These are phyloP conservation scores for Phytopythium litorale DNA, from an alignment of 352 stramenopile genomes.

Conservation along the genomic window DNA sequence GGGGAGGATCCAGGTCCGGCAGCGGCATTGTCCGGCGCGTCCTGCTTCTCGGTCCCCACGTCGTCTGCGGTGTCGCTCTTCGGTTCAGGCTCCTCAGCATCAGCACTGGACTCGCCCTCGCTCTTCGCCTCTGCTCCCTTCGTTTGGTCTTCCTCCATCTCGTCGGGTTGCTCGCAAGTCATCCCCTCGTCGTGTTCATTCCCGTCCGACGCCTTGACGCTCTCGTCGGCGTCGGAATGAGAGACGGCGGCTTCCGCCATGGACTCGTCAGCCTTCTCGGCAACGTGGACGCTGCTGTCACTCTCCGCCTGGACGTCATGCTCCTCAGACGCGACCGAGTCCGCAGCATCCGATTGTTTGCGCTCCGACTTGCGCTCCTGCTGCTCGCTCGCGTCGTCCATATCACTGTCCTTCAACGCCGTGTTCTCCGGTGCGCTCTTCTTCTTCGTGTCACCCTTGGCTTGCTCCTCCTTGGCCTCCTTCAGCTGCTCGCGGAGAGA, in stretches of 20 bases:
- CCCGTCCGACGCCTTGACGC: not conserved
- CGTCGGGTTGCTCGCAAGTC: constrained; percentile 3
- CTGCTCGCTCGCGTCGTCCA: constrained; percentile 9
- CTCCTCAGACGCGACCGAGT: not conserved
- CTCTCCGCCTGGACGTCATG: not conserved
- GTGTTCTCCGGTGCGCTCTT: constrained; percentile 9
- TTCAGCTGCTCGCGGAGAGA: constrained; percentile 42
- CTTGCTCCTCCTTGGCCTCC: constrained; percentile 19
- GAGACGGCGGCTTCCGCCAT: not conserved
- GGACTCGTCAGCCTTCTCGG: not conserved
- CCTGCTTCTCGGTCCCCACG: not conserved
- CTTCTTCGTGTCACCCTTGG: constrained; percentile 1
- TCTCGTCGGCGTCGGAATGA: not conserved
- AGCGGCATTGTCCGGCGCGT: not conserved
- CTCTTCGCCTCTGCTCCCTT: not conserved
- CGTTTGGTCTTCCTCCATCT: not conserved
- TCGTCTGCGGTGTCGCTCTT: not conserved
- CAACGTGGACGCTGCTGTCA: constrained; percentile 4
- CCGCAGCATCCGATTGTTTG: constrained; percentile 1
- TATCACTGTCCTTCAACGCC: constrained; percentile 8
- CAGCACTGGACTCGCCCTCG: not conserved
- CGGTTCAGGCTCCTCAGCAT: not conserved
- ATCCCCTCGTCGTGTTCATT: not conserved
- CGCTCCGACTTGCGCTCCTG: not conserved
- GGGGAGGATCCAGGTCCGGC: not conserved